Evolutionary conservation across 1,139 yeast species (phyloP).

Genomic region (Suhomyces atakaporum): DNA sequence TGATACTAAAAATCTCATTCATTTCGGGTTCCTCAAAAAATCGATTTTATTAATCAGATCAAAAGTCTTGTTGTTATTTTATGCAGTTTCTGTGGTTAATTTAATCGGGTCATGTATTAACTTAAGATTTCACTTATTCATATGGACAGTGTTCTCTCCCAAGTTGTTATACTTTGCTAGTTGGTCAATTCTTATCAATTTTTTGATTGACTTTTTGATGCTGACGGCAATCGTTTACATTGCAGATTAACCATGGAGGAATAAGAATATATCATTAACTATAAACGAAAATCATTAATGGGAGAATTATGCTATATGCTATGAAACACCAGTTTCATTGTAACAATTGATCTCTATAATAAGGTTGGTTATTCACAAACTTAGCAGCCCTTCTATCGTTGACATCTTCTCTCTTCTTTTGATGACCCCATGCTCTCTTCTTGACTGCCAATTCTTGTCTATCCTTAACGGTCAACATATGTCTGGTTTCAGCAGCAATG

Average conservation of each 20-base stretch:
- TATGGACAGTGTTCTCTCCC: constrained; percentile 98
- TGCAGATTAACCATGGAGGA: constrained; percentile 2
- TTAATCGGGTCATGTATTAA: constrained; percentile 71
- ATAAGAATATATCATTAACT: not conserved
- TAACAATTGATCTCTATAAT: constrained; percentile 86
- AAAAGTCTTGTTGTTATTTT: constrained; percentile 49
- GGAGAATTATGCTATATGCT: not conserved
- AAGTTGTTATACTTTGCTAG: constrained; percentile 77
- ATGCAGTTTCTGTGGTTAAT: constrained; percentile 57
- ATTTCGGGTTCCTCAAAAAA: constrained; percentile 29
- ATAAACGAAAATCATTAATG: not conserved
- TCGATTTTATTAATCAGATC: constrained; percentile 38
- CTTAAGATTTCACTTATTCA: constrained; percentile 81
- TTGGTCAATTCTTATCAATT: constrained; percentile 65
- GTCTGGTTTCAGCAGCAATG: constrained; percentile 88
- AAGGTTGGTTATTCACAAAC: constrained; percentile 84
- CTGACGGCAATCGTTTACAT: constrained; percentile 17
- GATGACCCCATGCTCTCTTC: constrained; percentile 78
- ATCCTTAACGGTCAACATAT: constrained; percentile 54
- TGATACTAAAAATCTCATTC: constrained; percentile 16
- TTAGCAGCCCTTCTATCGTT: constrained; percentile 79
- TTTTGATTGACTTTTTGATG: constrained; percentile 39
- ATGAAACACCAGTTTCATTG: no score
- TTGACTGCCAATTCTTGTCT: constrained; percentile 58
- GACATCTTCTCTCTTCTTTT: constrained; percentile 64